Evolutionary conservation across 1,284 basidiomycete genomes (phyloP), one percentile per base, ranked within the genome.

Genomic region (Testicularia cyperi): DNA sequence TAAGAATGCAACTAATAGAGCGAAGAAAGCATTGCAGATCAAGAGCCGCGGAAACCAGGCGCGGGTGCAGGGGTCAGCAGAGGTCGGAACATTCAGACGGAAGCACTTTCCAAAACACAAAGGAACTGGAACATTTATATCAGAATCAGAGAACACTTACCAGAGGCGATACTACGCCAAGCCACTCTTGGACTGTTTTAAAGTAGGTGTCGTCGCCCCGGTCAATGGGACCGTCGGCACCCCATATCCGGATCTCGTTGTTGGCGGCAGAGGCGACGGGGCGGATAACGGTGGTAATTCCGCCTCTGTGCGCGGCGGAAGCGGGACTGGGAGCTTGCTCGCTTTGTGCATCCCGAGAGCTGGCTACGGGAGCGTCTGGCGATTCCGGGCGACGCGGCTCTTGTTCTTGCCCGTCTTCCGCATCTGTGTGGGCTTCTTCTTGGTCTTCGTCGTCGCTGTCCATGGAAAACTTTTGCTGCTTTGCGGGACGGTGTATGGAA

Each of bases 391-490:
- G 21, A 1, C 15, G 25, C 13, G 19, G n/a, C 22, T 28, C 9
- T 18, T 14, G 12, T 18, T 36, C 15, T 14, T 33, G 18, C 13
- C 24, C 27, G 8, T 32, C 31, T 5, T 40, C 37, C 10, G 27
- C 37, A 4, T 16, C 28, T 22, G n/a, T n/a, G n/a, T n/a, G n/a
- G n/a, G 25, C 31, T 16, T 46, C 42, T 7, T 43, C 42, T 3
- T 55, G 38, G 2, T 65, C 45, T 3, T 65, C 63, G 16, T 61
- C 57, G 14, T 66, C 64, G 38, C 47, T 58, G 21, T 66, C 64
- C 54, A 66, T 62, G 25, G 51, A 55, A 27, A 66, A 66, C 21
- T 38, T 44, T 22, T 57, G 63, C 46, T 54, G 52, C 25, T 29
- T 46, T 3, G 40, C 40, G 2, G 53, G 53, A 21, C 33, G 33